These are phyloP conservation scores for Lepidium campestre DNA, from an alignment of 441 rosid species.

Conservation along the genomic window DNA sequence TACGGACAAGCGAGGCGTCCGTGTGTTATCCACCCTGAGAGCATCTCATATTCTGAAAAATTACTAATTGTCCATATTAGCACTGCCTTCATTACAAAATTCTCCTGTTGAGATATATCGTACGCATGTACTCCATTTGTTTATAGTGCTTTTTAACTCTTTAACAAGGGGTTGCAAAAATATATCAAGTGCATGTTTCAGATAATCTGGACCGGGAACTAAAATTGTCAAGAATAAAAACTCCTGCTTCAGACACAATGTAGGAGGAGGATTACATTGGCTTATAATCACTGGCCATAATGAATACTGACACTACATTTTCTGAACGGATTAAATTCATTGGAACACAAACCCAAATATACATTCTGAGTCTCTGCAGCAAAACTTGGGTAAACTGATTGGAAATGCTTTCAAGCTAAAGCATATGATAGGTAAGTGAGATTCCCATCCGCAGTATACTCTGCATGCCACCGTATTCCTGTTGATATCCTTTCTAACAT, in stretches of 20 bases:
- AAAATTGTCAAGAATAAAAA: background rate
- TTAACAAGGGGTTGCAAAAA: background rate
- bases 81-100: background rate
- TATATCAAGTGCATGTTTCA: background rate
- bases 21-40: slow-evolving; percentile 9
- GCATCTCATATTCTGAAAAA: background rate
- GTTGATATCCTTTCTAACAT: no score
- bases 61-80: background rate
- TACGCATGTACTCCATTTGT: background rate
- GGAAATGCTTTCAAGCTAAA: background rate
- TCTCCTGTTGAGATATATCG: background rate
- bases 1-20: background rate
- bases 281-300: background rate
- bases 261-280: background rate
- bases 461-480: background rate
- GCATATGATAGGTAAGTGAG: background rate
- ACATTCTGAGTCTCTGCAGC: background rate
- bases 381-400: background rate
- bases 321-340: background rate
- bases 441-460: no score
- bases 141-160: background rate
- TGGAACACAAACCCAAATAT: background rate
- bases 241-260: background rate
- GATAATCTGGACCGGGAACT: background rate
- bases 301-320: background rate